phyloP scores from a whole-genome alignment of 495 filamentous ascomycete species.

The Penicillium herquei region DNA sequence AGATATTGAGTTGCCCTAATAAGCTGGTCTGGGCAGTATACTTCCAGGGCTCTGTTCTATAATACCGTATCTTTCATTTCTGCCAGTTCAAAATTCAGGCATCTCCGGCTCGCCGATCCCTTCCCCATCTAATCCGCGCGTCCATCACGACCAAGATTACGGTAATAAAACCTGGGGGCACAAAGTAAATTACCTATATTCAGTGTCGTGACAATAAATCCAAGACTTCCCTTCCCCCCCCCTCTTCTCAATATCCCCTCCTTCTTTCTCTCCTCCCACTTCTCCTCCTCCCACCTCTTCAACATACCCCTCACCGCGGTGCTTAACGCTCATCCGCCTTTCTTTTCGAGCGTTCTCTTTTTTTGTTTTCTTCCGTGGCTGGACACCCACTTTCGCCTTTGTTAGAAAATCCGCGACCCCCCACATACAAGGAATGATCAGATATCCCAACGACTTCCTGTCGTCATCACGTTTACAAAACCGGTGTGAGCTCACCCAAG shows the following conservation, averaged over 20 bases:
- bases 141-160: no score
- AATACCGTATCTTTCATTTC: no score
- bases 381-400: constrained; percentile 45
- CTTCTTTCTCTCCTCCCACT: constrained; percentile 37
- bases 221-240: constrained; percentile 20
- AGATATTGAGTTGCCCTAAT: no score
- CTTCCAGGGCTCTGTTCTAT: no score
- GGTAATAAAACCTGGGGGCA: no score
- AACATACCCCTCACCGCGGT: constrained; percentile 17
- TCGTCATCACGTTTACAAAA: constrained; percentile 50
- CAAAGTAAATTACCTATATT: no score
- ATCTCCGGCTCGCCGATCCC: no score
- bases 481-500: constrained; percentile 52
- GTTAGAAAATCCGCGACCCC: constrained; percentile 31
- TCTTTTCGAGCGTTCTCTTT: constrained; percentile 37
- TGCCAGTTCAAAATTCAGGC: no score
- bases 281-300: constrained; percentile 16
- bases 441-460: constrained; percentile 45
- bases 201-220: no score
- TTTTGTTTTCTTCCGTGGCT: constrained; percentile 47
- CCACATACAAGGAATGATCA: constrained; percentile 49
- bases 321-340: constrained; percentile 33
- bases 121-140: no score
- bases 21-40: no score
- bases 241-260: constrained; percentile 28